These are phyloP conservation scores for Solanum stenotomum DNA, from an alignment of 257 asterid genomes.

Conservation along the genomic window DNA sequence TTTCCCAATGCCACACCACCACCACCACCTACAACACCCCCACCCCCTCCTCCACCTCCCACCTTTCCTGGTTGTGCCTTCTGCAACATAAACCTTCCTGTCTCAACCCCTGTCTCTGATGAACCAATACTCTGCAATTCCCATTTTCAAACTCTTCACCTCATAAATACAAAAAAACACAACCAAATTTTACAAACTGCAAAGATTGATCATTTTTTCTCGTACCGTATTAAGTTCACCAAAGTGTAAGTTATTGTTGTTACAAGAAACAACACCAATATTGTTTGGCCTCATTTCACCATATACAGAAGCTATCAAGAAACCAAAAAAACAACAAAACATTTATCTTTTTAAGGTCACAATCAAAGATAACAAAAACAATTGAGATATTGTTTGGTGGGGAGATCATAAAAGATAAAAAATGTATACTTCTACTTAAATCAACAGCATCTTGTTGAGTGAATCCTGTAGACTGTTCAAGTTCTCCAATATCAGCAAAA, in stretches of 20 bases:
- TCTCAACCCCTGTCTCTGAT: slow-evolving; percentile 36
- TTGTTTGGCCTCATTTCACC: slow-evolving; percentile 40
- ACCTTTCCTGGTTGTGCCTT: slow-evolving; percentile 14
- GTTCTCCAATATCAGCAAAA: slow-evolving; percentile 50
- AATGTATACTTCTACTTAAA: slow-evolving; percentile 41
- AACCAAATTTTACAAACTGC: background rate
- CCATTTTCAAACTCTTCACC: background rate
- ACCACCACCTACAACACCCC: slow-evolving; percentile 4
- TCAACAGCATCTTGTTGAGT: slow-evolving; percentile 45
- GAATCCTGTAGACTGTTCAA: slow-evolving; percentile 44
- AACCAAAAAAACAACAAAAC: background rate
- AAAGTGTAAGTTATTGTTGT: slow-evolving; percentile 34
- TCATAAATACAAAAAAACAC: background rate
- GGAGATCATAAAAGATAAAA: background rate
- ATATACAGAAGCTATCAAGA: slow-evolving; percentile 31
- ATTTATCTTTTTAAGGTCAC: background rate
- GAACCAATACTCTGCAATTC: slow-evolving; percentile 53
- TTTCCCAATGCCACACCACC: slow-evolving; percentile 38
- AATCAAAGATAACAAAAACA: background rate
- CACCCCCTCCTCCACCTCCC: background rate
- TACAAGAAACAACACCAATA: slow-evolving; percentile 21
- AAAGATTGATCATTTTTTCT: background rate
- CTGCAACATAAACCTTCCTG: slow-evolving; percentile 43
- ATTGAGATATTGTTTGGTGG: background rate
- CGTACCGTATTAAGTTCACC: slow-evolving; percentile 48